phyloP scores from a whole-genome alignment of 2,329 filamentous ascomycete species.

The Botryotinia calthae region DNA sequence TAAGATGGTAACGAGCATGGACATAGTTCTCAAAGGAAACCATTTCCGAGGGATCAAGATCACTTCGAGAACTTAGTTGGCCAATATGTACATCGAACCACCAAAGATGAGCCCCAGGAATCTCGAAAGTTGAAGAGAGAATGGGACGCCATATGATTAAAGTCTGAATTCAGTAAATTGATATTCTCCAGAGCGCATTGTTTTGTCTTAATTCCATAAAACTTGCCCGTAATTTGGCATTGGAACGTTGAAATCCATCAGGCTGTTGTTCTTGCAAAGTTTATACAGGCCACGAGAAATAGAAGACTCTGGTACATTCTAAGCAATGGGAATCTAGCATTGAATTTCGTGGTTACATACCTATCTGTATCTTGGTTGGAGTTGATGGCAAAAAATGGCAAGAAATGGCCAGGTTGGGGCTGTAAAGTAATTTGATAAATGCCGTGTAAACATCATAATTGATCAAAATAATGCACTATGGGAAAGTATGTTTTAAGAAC shows the following conservation, averaged over 20 bases:
- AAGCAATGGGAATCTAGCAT: no score
- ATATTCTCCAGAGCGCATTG: not conserved
- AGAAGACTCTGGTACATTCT: no score
- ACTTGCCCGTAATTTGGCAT: not conserved
- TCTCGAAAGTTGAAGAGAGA: not conserved
- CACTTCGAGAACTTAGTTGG: not conserved
- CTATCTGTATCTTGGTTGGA: no score
- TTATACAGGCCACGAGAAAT: no score
- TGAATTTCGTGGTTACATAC: no score
- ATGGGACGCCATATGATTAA: not conserved
- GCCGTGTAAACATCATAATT: not conserved
- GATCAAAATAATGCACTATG: not conserved
- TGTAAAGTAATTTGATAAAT: not conserved
- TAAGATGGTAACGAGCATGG: not conserved
- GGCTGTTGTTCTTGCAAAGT: not conserved
- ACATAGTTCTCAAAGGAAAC: not conserved
- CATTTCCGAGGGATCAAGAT: not conserved
- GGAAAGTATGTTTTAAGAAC: not conserved
- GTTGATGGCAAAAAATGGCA: no score
- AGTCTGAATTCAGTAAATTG: not conserved
- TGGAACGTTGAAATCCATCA: not conserved
- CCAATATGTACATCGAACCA: not conserved
- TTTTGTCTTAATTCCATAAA: not conserved
- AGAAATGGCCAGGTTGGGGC: no score
- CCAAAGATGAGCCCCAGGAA: not conserved